phyloP scores from a whole-genome alignment of 1,284 basidiomycete genomes.

The Meripilus lineatus region DNA sequence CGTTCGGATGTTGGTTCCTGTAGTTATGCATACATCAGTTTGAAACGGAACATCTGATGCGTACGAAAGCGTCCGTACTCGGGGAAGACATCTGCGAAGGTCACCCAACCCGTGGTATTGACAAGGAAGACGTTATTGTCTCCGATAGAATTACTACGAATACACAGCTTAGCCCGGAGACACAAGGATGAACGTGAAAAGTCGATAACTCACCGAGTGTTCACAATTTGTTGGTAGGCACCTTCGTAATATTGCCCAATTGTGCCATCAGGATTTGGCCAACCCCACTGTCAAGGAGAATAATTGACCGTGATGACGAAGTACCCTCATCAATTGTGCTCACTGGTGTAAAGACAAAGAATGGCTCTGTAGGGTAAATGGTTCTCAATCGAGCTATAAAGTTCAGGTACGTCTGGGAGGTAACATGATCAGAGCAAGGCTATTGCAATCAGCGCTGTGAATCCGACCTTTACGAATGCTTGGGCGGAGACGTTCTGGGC shows the following conservation, averaged over 20 bases:
- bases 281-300: conserved; percentile 47
- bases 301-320: too few relatives aligned
- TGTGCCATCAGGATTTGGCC: conserved; percentile 46
- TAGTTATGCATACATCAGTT: neutral
- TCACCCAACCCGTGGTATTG: conserved; percentile 55
- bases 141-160: conserved; percentile 31
- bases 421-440: neutral
- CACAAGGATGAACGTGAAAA: neutral
- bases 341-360: conserved; percentile 54
- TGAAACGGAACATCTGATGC: neutral
- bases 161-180: conserved; percentile 2
- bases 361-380: conserved; percentile 40
- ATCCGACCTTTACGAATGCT: conserved; percentile 41
- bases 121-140: conserved; percentile 49
- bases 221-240: conserved; percentile 41
- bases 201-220: conserved; percentile 31
- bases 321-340: too few relatives aligned
- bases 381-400: conserved; percentile 42
- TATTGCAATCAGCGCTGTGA: neutral
- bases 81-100: conserved; percentile 46
- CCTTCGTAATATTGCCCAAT: conserved; percentile 46
- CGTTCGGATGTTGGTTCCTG: conserved; percentile 47
- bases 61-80: conserved; percentile 28
- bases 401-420: conserved; percentile 37
- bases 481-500: conserved; percentile 39